These are phyloP conservation scores for Tuber umbilicatum DNA, from an alignment of 495 filamentous ascomycete genomes.

Conservation along the genomic window DNA sequence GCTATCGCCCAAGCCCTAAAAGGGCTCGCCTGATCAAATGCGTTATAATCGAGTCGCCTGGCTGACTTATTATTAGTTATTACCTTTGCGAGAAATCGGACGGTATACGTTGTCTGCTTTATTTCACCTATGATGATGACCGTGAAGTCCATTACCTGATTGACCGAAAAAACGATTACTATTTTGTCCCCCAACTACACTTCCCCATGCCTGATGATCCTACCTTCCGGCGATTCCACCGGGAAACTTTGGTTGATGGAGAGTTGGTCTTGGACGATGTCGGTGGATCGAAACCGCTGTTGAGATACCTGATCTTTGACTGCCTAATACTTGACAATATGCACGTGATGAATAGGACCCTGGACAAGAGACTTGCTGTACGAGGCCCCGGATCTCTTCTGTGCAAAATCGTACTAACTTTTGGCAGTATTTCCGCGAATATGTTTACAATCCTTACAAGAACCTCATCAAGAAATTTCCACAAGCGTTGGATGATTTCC, in stretches of 20 bases:
- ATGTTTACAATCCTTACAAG: constrained; percentile 72
- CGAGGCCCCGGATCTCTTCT: background rate
- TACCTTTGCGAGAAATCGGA: constrained; percentile 98
- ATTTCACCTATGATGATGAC: constrained; percentile 58
- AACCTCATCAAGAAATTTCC: constrained; percentile 62
- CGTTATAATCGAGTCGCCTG: background rate
- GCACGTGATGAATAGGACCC: constrained; percentile 63
- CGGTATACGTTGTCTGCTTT: constrained; percentile 89
- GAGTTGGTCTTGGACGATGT: constrained; percentile 79
- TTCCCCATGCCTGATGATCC: constrained; percentile 65
- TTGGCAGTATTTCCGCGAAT: constrained; percentile 61
- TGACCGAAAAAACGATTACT: constrained; percentile 96
- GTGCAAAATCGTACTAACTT: constrained; percentile 16
- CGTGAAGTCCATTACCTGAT: constrained; percentile 72
- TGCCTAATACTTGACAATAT: constrained; percentile 76
- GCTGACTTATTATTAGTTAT: constrained; percentile 53
- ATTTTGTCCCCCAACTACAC: constrained; percentile 68
- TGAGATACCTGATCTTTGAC: constrained; percentile 88
- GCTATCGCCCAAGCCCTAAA: background rate
- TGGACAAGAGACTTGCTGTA: constrained; percentile 75
- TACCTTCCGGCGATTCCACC: constrained; percentile 59
- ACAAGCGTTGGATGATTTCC: constrained; percentile 60
- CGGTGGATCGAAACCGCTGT: constrained; percentile 55
- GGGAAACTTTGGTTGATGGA: constrained; percentile 78
- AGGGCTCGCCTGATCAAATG: background rate